A percentile compares a stretch with the other conserved stretches of the same genome.
phyloP scores from a whole-genome alignment of 345 rosid species.

The Eucalyptus melliodora region DNA sequence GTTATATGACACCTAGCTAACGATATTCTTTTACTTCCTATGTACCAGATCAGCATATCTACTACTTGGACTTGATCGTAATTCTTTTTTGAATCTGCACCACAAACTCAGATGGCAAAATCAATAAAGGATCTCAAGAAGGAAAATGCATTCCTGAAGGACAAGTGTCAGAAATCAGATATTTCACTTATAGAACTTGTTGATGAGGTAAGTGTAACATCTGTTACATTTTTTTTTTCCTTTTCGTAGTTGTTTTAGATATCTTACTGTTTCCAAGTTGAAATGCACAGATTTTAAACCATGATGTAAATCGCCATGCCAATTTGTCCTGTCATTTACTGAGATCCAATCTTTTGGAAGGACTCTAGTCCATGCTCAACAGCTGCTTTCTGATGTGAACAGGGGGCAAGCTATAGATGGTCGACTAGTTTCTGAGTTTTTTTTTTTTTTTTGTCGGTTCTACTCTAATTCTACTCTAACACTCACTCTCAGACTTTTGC shows the following conservation, averaged over 20 bases:
- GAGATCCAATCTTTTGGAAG: constrained; percentile 57
- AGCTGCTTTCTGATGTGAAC: constrained; percentile 56
- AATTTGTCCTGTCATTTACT: background rate
- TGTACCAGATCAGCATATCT: background rate
- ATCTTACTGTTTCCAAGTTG: no score
- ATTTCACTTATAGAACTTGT: no score
- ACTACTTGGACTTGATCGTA: background rate
- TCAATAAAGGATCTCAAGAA: constrained; percentile 1
- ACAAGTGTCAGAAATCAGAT: no score
- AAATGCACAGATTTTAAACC: no score
- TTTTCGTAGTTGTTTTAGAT: no score
- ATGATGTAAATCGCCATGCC: no score
- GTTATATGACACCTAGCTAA: background rate
- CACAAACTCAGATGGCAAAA: constrained; percentile 63
- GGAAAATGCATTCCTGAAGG: no score
- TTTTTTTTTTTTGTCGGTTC: no score
- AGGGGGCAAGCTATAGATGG: constrained; percentile 48
- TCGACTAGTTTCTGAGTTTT: background rate
- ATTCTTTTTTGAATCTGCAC: background rate
- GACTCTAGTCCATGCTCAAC: constrained; percentile 56
- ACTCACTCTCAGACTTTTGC: no score
- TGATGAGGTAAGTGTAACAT: no score
- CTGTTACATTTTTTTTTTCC: no score
- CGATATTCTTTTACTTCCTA: background rate
- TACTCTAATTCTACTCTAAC: no score